phyloP scores from a whole-genome alignment of 768 basidiomycete genomes.

The Xerocomellus chrysenteron region DNA sequence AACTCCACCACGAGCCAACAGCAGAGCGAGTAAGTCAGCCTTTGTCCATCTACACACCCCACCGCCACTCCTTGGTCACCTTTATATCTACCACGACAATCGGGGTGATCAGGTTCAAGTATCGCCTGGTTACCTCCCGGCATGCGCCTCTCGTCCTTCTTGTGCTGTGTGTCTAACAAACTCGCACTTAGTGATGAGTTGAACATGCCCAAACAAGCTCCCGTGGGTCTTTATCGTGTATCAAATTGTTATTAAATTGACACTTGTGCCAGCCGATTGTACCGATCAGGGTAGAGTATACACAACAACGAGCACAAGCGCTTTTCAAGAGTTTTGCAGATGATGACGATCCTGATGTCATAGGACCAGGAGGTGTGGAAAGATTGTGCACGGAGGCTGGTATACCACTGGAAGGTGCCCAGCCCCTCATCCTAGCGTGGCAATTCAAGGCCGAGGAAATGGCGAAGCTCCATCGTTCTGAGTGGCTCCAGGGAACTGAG shows the following conservation, averaged over 20 bases:
- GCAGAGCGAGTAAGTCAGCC: constrained; percentile 32
- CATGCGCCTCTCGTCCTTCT: constrained; percentile 62
- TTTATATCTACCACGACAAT: constrained; percentile 13
- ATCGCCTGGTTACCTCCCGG: constrained; percentile 31
- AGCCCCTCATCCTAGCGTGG: constrained; percentile 76
- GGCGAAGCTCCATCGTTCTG: constrained; percentile 65
- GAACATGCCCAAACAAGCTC: constrained; percentile 31
- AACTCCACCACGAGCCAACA: constrained; percentile 22
- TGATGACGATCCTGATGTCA: constrained; percentile 43
- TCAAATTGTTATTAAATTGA: neutral
- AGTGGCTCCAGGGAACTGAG: constrained; percentile 64
- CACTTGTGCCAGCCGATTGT: neutral
- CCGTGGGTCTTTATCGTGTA: constrained; percentile 21
- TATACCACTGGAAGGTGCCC: constrained; percentile 71
- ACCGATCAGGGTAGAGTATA: constrained; percentile 41
- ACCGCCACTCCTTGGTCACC: constrained; percentile 9
- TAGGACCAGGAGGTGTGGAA: constrained; percentile 74
- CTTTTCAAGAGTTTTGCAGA: constrained; percentile 70
- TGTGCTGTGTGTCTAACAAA: constrained; percentile 64
- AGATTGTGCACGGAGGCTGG: constrained; percentile 65
- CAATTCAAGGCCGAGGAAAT: constrained; percentile 68
- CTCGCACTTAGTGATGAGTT: constrained; percentile 51
- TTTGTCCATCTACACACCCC: constrained; percentile 19
- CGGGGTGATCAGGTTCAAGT: constrained; percentile 25
- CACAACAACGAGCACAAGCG: constrained; percentile 44